Conservation (phyloP, 768 basidiomycete genomes). For the Trametes coccinea region DNA sequence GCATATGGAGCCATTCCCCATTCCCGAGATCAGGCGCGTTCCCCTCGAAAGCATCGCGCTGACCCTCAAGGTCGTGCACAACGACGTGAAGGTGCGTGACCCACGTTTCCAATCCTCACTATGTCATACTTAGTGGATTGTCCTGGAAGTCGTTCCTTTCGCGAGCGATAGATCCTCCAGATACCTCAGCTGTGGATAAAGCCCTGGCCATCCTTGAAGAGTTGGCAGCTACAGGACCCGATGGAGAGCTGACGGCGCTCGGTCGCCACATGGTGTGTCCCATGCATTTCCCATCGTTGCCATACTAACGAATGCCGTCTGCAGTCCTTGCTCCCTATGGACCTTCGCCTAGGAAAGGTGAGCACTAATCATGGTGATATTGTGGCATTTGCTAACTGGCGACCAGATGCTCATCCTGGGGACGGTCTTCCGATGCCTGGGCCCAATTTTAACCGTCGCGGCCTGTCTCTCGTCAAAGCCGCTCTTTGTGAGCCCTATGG, state of each 20-base stretch:
- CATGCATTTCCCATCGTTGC: not conserved
- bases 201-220: conserved; percentile 75
- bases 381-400: not conserved
- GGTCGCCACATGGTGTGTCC: conserved; percentile 69
- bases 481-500: conserved; percentile 78
- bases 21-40: conserved; percentile 86
- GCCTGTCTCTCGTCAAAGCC: conserved; percentile 87
- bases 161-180: conserved; percentile 84
- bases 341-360: conserved; percentile 85
- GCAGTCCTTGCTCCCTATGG: conserved; percentile 83
- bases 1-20: conserved; percentile 68
- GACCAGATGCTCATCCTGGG: conserved; percentile 83
- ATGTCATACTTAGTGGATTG: not conserved
- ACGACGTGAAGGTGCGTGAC: conserved; percentile 66
- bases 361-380: not conserved
- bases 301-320: conserved; percentile 1
- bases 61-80: conserved; percentile 77
- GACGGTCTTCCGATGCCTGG: conserved; percentile 79
- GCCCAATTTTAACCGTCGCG: conserved; percentile 78
- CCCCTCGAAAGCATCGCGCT: conserved; percentile 83
- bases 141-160: conserved; percentile 54
- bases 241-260: conserved; percentile 72
- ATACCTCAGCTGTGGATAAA: conserved; percentile 68
- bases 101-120: too few relatives aligned
- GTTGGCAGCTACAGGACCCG: conserved; percentile 71